phyloP scores from a whole-genome alignment of 2,329 filamentous ascomycete species.

The Sporothrix euskadiensis region DNA sequence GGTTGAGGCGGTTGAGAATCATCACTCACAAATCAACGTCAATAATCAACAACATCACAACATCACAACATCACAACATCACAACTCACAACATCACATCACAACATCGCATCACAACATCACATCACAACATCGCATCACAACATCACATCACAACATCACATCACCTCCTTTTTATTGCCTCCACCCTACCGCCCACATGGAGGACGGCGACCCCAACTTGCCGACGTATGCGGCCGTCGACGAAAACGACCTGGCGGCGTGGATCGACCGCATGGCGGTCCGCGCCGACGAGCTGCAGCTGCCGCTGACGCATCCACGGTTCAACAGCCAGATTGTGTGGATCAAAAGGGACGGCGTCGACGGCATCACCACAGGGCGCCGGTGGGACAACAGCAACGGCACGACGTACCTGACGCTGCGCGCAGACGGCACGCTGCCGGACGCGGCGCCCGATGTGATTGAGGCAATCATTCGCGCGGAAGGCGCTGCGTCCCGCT shows the following conservation, averaged over 20 bases:
- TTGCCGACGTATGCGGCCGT: conserved; percentile 31
- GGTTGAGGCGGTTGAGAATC: background rate
- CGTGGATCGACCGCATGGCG: conserved; percentile 27
- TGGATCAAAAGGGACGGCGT: conserved; percentile 14
- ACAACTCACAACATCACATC: too few species aligned
- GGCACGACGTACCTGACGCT: background rate
- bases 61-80: too few species aligned
- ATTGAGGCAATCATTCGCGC: background rate
- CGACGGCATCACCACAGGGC: background rate
- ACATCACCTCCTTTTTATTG: too few species aligned
- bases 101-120: too few species aligned
- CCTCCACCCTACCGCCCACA: too few species aligned
- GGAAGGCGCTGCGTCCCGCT: conserved; percentile 5
- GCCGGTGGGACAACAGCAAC: background rate
- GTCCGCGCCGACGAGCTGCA: conserved; percentile 27
- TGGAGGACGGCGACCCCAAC: conserved; percentile 8
- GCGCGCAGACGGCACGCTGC: background rate
- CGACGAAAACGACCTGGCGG: conserved; percentile 24
- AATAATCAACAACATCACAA: too few species aligned
- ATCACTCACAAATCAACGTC: background rate
- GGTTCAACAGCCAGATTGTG: conserved; percentile 1
- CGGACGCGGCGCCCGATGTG: background rate
- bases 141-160: too few species aligned
- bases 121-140: too few species aligned
- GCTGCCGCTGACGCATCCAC: conserved; percentile 33